A percentile compares a stretch with the other conserved stretches of the same genome.
Evolutionary conservation across 345 rosid genomes (phyloP).

Genomic region (Raphanus sativus): DNA sequence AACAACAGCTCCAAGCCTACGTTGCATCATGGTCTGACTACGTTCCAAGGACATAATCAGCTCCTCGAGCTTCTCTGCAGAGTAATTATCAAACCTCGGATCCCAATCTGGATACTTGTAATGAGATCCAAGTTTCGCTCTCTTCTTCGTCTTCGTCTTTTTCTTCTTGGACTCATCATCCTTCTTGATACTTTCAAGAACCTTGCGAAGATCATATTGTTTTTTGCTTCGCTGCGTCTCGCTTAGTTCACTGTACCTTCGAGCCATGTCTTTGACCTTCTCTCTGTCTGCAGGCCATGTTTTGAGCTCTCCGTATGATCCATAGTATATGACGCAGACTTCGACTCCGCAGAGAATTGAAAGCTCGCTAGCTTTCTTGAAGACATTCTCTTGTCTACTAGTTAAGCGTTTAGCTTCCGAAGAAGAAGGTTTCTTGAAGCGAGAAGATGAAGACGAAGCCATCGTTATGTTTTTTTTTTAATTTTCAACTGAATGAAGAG

Average conservation of each 20-base stretch:
- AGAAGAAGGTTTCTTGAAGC: constrained; percentile 7
- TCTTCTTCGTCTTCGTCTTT: constrained; percentile 6
- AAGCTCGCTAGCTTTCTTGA: constrained; percentile 36
- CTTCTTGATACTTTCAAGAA: neutral
- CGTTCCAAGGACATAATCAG: constrained; percentile 20
- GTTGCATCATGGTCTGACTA: neutral
- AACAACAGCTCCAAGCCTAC: constrained; percentile 11
- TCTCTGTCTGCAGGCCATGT: constrained; percentile 33
- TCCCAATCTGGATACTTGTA: constrained; percentile 31
- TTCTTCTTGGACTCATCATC: neutral
- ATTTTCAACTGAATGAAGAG: constrained; percentile 13
- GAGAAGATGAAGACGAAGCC: constrained; percentile 19
- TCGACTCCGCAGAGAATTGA: constrained; percentile 28
- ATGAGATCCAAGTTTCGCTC: neutral
- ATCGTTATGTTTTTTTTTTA: neutral
- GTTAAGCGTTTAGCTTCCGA: neutral
- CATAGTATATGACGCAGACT: constrained; percentile 30
- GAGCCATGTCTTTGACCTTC: neutral
- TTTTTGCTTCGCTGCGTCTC: constrained; percentile 8
- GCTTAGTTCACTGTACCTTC: constrained; percentile 20
- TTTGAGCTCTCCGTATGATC: constrained; percentile 19
- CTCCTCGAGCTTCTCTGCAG: constrained; percentile 17
- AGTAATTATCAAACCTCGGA: constrained; percentile 23
- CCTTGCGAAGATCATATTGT: neutral
- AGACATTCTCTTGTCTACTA: constrained; percentile 25